A percentile compares a stretch with the other conserved stretches of the same genome.
Evolutionary conservation across 208 protist genomes (phyloP).

Genomic region (Eutreptiella sp.): DNA sequence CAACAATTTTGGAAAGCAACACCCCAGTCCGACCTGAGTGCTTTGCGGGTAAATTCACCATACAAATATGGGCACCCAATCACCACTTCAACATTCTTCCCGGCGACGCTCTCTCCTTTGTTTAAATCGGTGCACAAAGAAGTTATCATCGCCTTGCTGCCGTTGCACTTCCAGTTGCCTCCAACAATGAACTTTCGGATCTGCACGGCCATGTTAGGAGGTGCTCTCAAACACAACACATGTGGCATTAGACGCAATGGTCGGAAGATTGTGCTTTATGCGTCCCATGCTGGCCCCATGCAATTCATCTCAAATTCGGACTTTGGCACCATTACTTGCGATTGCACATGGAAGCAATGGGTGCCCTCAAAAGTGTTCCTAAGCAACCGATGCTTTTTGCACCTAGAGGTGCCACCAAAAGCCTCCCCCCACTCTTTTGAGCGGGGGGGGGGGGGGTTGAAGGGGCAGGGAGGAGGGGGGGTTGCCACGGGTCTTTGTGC

Average conservation of each 20-base stretch:
- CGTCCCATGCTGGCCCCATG: neutral
- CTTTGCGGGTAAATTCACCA: slow-evolving; percentile 5
- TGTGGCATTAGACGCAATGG: no score
- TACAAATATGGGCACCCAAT: slow-evolving; percentile 10
- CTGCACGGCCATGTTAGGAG: no score
- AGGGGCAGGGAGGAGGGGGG: neutral
- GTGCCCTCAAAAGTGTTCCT: neutral
- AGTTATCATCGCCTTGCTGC: slow-evolving; percentile 5
- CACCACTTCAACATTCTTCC: slow-evolving; percentile 30
- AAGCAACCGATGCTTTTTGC: neutral
- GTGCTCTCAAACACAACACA: no score
- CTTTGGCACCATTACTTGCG: neutral
- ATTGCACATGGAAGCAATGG: neutral
- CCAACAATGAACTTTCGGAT: slow-evolving; percentile 40
- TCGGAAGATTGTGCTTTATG: slow-evolving; percentile 6
- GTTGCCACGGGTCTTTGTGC: no score
- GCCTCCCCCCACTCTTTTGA: neutral
- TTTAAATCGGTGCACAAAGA: slow-evolving; percentile 33
- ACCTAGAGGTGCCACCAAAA: neutral
- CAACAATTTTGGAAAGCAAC: slow-evolving; percentile 24
- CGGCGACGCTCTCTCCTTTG: neutral
- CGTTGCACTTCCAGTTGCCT: slow-evolving; percentile 46
- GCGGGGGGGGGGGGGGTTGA: neutral
- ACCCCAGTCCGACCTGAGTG: neutral
- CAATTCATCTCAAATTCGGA: neutral